These are phyloP conservation scores for Capsella rubella DNA, from an alignment of 441 rosid genomes.

Conservation along the genomic window DNA sequence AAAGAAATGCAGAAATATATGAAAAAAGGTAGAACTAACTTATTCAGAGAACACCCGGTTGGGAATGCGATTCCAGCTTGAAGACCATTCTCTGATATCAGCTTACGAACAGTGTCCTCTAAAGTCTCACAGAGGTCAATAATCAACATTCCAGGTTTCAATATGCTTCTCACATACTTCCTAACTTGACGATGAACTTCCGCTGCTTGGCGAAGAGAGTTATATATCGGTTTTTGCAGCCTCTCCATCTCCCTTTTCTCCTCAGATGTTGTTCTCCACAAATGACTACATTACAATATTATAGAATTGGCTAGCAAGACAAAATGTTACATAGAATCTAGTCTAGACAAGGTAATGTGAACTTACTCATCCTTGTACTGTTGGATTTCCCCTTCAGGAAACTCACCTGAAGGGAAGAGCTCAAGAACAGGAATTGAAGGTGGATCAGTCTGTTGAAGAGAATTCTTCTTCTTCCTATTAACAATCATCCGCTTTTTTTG, in stretches of 20 bases:
- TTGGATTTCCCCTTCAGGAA: conserved; percentile 96
- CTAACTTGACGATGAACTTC: conserved; percentile 98
- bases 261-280: conserved; percentile 96
- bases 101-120: conserved; percentile 87
- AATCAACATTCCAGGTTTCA: conserved; percentile 94
- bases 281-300: conserved; percentile 56
- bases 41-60: conserved; percentile 94
- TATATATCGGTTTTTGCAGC: conserved; percentile 80
- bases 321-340: neutral
- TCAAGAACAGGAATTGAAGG: conserved; percentile 78
- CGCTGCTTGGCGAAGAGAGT: conserved; percentile 93
- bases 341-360: neutral
- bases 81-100: conserved; percentile 88
- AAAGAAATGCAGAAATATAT: conserved; percentile 4
- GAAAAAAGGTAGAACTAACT: conserved; percentile 49
- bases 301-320: neutral
- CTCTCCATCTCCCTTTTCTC: conserved; percentile 96
- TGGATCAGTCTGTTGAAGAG: conserved; percentile 77
- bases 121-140: conserved; percentile 91
- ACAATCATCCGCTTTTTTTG: neutral
- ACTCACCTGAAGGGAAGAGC: conserved; percentile 88
- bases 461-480: conserved; percentile 78
- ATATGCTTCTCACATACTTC: conserved; percentile 72
- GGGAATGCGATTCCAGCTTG: conserved; percentile 99
- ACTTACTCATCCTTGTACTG: conserved; percentile 93